These are phyloP conservation scores for Globisporangium recalcitrans DNA, from an alignment of 352 stramenopile species.

Conservation along the genomic window DNA sequence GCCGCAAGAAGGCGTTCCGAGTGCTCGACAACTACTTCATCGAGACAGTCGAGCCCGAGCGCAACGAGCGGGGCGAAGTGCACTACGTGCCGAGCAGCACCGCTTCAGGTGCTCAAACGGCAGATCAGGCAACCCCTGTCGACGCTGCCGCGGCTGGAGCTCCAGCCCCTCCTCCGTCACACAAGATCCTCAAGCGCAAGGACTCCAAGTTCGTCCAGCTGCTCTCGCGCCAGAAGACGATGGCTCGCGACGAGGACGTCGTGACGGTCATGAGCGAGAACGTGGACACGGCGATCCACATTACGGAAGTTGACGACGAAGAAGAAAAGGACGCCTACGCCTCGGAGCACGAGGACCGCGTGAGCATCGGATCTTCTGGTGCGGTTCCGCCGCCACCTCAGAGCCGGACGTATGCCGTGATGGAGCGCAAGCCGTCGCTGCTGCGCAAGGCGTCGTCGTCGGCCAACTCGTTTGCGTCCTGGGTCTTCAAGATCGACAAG, in stretches of 20 bases:
- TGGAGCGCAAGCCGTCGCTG: slow-evolving; percentile 15
- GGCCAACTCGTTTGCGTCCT: slow-evolving; percentile 16
- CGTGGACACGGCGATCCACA: slow-evolving; percentile 3
- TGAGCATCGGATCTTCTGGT: background rate
- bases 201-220: slow-evolving; percentile 32
- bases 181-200: slow-evolving; percentile 28
- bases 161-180: slow-evolving; percentile 32
- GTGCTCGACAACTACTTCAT: slow-evolving; percentile 47
- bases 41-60: slow-evolving; percentile 16
- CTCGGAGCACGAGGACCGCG: background rate
- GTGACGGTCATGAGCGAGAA: slow-evolving; percentile 26
- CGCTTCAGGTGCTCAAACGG: background rate
- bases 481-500: slow-evolving; percentile 17
- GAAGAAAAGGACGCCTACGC: background rate
- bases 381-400: background rate
- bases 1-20: slow-evolving; percentile 45
- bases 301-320: background rate
- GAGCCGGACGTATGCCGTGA: slow-evolving; percentile 17
- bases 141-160: slow-evolving; percentile 27
- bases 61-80: slow-evolving; percentile 1
- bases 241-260: slow-evolving; percentile 28
- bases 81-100: background rate
- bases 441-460: slow-evolving; percentile 19
- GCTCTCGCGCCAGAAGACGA: slow-evolving; percentile 22
- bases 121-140: slow-evolving; percentile 34